Evolutionary conservation across 805 yeast genomes (phyloP).

Genomic region (Spathaspora sp.): DNA sequence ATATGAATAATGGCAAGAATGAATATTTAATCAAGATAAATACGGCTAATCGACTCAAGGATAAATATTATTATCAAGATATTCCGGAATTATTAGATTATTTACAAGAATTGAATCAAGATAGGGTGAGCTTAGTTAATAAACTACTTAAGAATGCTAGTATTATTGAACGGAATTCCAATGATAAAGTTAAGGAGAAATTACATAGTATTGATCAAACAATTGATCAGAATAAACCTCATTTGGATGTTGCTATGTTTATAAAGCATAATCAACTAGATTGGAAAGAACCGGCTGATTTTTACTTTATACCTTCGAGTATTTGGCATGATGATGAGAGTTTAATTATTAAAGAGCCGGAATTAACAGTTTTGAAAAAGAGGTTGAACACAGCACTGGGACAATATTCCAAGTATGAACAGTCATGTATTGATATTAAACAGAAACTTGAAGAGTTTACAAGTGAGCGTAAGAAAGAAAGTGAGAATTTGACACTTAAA

Average conservation of each 20-base stretch:
- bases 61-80: constrained; percentile 89
- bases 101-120: constrained; percentile 79
- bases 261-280: constrained; percentile 73
- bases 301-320: constrained; percentile 79
- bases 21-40: constrained; percentile 75
- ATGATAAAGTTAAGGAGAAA: constrained; percentile 45
- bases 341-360: constrained; percentile 54
- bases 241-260: constrained; percentile 83
- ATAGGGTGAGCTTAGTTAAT: constrained; percentile 69
- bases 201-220: constrained; percentile 52
- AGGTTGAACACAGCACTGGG: constrained; percentile 40
- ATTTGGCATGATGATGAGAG: constrained; percentile 97
- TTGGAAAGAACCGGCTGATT: constrained; percentile 89
- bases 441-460: constrained; percentile 47
- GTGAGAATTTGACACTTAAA: constrained; percentile 39
- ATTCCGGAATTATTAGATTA: constrained; percentile 86
- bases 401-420: constrained; percentile 38
- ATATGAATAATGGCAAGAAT: constrained; percentile 89
- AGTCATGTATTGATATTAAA: constrained; percentile 44
- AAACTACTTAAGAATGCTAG: constrained; percentile 61
- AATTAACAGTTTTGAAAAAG: constrained; percentile 53
- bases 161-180: constrained; percentile 50
- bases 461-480: constrained; percentile 29
- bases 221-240: constrained; percentile 66
- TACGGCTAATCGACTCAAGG: constrained; percentile 86